These are phyloP conservation scores for Diaporthe sp. DNA, from an alignment of 2,329 filamentous ascomycete genomes.

Conservation along the genomic window DNA sequence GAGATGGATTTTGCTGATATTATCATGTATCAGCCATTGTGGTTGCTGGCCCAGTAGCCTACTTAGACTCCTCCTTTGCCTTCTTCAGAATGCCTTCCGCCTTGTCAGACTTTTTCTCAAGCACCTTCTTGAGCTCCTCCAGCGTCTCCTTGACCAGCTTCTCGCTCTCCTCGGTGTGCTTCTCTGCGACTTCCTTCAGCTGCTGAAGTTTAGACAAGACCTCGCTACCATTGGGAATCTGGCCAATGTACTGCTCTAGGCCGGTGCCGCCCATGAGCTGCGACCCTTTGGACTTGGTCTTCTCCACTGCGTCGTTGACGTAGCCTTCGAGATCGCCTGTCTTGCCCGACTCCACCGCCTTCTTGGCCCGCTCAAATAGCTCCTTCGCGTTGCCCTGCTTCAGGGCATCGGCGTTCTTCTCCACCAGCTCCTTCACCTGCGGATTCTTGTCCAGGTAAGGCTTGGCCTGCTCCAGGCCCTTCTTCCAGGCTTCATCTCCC, in stretches of 20 bases:
- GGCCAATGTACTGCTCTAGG: constrained; percentile 73
- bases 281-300: constrained; percentile 67
- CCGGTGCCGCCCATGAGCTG: constrained; percentile 56
- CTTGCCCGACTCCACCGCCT: constrained; percentile 73
- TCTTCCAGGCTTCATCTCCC: constrained; percentile 79
- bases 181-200: constrained; percentile 73
- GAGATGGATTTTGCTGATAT: neutral
- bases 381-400: constrained; percentile 77
- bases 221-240: constrained; percentile 74
- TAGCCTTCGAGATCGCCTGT: constrained; percentile 71
- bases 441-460: constrained; percentile 82
- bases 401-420: constrained; percentile 77
- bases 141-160: constrained; percentile 77
- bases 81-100: constrained; percentile 71
- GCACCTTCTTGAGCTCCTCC: constrained; percentile 74
- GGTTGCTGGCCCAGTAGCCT: neutral
- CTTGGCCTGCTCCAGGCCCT: constrained; percentile 78
- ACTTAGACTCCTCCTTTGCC: constrained; percentile 63
- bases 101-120: constrained; percentile 71
- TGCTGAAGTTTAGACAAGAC: constrained; percentile 76
- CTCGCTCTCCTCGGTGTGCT: constrained; percentile 79
- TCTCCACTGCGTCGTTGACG: constrained; percentile 69
- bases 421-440: constrained; percentile 79
- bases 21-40: neutral
- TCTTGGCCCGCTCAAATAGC: constrained; percentile 73